Evolutionary conservation across 495 filamentous ascomycete genomes (phyloP), one percentile per base, ranked within the genome.

Genomic region (Chaetomium tenue): DNA sequence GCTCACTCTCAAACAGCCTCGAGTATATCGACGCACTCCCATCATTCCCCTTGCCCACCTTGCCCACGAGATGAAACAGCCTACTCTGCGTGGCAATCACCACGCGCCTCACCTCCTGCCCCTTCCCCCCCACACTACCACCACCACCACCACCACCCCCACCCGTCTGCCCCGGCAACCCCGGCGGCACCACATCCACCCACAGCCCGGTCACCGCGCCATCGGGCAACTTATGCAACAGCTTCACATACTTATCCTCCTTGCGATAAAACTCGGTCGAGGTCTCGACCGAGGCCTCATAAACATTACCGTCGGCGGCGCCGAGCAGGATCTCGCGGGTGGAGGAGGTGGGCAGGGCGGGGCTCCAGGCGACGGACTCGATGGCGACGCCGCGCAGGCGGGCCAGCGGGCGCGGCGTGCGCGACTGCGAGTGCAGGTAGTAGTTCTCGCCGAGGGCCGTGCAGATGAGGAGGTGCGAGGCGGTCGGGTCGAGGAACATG

Each of bases 401-500:
- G 50, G 89, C 87, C 40, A 98, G 79, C 25, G 88, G 82, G 63
- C 94, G 90, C 11, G 92, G 91, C 69, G 92, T 90, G 63, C 90
- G 86, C 37, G 92, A 93, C 73, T 98, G 94, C 30, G 91, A 92
- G 74, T 98, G 94, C 13, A 98, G 88, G 75, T 98, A 98, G 80
- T 92, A 98, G 76, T 97, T 98, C 76, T 98, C 94, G 73, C 91
- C 91, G 26, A 91, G 84, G 13, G 91, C 89, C 2, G 94, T 98
- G 70, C 88, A 90, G 67, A 98, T 89, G 63, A 98, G 86, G 20
- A 98, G 77, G 77, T 98, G 94, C 3, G 92, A 97, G 28, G 95
- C 93, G 11, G 92, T 94, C 5, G 94, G 95, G 71, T 98, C 94
- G 61, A 98, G 88, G 77, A 98, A 98, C 86, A 98, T 90, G 75